phyloP scores from a whole-genome alignment of 805 yeast genomes.

The Kodamaea sagamina region DNA sequence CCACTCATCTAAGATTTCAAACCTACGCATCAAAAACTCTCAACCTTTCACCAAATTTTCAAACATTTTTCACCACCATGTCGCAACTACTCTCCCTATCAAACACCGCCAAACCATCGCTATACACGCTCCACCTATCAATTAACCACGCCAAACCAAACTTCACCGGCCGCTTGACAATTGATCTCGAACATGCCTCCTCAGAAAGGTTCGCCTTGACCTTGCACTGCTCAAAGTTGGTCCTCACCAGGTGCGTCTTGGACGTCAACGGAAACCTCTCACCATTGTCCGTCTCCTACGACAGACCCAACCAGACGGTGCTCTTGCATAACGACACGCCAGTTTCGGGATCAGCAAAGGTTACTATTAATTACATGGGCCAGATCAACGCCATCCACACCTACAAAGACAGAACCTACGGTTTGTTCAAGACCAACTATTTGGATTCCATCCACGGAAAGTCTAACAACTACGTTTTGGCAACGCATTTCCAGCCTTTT shows the following conservation, averaged over 20 bases:
- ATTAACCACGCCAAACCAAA: slow-evolving; percentile 49
- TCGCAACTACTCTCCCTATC: slow-evolving; percentile 24
- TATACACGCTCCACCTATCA: slow-evolving; percentile 39
- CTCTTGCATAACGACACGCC: slow-evolving; percentile 25
- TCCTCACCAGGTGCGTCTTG: slow-evolving; percentile 31
- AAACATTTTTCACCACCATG: slow-evolving; percentile 11
- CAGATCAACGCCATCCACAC: slow-evolving; percentile 52
- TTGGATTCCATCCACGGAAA: slow-evolving; percentile 50
- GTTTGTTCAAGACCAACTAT: slow-evolving; percentile 69
- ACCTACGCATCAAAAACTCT: too few relatives aligned
- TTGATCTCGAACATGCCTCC: slow-evolving; percentile 20
- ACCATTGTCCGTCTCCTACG: slow-evolving; percentile 33
- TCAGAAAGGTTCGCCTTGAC: slow-evolving; percentile 21
- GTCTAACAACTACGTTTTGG: slow-evolving; percentile 53
- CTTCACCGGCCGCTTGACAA: slow-evolving; percentile 44
- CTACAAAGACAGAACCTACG: slow-evolving; percentile 57
- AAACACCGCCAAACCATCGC: slow-evolving; percentile 38
- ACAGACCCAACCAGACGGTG: slow-evolving; percentile 43
- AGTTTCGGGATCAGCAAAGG: slow-evolving; percentile 10
- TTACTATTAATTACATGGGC: slow-evolving; percentile 49
- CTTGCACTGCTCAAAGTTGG: slow-evolving; percentile 44
- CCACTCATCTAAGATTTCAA: too few relatives aligned
- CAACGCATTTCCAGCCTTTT: slow-evolving; percentile 74
- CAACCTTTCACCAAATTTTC: background rate
- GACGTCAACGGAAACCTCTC: slow-evolving; percentile 14